Percentiles rank a stretch among this genome's conserved stretches.
phyloP scores from a whole-genome alignment of 2,329 filamentous ascomycete genomes.

The Tolypocladium guangdongense region DNA sequence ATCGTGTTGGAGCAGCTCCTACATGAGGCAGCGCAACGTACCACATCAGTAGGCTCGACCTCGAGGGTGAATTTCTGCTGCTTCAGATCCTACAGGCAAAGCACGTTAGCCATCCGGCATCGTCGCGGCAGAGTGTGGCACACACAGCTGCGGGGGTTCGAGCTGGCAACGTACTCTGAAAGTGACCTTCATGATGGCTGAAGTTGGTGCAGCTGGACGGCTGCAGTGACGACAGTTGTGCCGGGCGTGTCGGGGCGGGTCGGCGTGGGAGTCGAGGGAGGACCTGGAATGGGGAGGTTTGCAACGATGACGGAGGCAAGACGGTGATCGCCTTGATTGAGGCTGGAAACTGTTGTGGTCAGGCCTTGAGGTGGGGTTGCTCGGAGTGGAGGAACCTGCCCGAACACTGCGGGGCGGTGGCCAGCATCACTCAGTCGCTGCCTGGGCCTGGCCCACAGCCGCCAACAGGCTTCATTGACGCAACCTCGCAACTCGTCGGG shows the following conservation, averaged over 20 bases:
- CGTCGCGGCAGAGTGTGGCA: background rate
- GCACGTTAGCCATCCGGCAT: background rate
- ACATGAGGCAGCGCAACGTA: constrained; percentile 38
- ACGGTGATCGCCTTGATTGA: background rate
- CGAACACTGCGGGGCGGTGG: background rate
- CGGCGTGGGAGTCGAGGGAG: background rate
- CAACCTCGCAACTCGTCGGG: no score
- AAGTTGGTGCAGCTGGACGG: constrained; percentile 19
- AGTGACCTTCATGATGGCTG: constrained; percentile 56
- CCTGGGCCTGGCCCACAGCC: background rate
- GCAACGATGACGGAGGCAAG: constrained; percentile 5
- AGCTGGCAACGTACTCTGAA: constrained; percentile 41
- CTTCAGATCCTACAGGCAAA: constrained; percentile 68
- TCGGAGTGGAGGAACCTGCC: no score
- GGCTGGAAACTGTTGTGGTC: constrained; percentile 4
- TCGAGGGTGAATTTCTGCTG: constrained; percentile 98
- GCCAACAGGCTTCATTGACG: background rate
- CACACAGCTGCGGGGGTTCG: background rate
- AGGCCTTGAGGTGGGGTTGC: constrained; percentile 3
- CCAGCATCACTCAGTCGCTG: background rate
- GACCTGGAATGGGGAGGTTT: background rate
- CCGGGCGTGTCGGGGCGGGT: background rate
- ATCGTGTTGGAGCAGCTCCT: background rate
- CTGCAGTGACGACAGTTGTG: background rate
- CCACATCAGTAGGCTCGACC: constrained; percentile 82